Evolutionary conservation across 2,329 filamentous ascomycete species (phyloP).

Genomic region (Diaporthe vexans): DNA sequence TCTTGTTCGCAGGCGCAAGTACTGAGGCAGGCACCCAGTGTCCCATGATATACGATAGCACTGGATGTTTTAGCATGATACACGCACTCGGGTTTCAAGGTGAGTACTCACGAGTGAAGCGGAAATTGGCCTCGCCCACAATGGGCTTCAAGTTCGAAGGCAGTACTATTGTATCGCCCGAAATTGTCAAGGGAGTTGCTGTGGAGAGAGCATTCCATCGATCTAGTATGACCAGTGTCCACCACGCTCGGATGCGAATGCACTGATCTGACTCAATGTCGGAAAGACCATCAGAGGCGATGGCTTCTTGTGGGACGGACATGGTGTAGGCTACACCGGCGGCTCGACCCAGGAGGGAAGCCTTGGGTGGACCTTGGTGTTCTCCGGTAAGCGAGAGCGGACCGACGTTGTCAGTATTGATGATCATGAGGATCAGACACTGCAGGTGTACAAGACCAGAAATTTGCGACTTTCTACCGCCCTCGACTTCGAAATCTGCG

Average conservation of each 20-base stretch:
- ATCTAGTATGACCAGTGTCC: conserved; percentile 79
- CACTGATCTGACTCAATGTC: conserved; percentile 74
- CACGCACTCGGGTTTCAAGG: too few relatives aligned
- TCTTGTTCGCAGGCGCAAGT: conserved; percentile 58
- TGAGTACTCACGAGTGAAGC: conserved; percentile 72
- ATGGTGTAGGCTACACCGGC: conserved; percentile 76
- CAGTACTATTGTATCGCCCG: conserved; percentile 72
- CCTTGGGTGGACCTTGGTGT: conserved; percentile 62
- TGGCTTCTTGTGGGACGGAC: conserved; percentile 59
- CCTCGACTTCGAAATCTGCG: conserved; percentile 64
- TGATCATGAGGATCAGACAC: conserved; percentile 74
- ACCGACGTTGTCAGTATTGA: conserved; percentile 74
- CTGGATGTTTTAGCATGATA: conserved; percentile 40
- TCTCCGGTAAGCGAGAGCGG: conserved; percentile 56
- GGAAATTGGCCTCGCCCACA: conserved; percentile 74
- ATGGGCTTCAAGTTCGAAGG: conserved; percentile 70
- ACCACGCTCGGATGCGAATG: conserved; percentile 77
- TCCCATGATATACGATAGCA: conserved; percentile 41
- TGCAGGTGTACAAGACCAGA: conserved; percentile 74
- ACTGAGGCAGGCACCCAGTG: conserved; percentile 45
- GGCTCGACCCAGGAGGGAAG: conserved; percentile 73
- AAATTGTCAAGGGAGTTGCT: conserved; percentile 73
- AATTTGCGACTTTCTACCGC: conserved; percentile 53
- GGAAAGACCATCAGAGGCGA: conserved; percentile 56
- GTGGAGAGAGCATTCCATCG: conserved; percentile 80